Evolutionary conservation across 2,329 filamentous ascomycete species (phyloP), one percentile per base, ranked within the genome.

Genomic region (Epicoccum sorghinum): DNA sequence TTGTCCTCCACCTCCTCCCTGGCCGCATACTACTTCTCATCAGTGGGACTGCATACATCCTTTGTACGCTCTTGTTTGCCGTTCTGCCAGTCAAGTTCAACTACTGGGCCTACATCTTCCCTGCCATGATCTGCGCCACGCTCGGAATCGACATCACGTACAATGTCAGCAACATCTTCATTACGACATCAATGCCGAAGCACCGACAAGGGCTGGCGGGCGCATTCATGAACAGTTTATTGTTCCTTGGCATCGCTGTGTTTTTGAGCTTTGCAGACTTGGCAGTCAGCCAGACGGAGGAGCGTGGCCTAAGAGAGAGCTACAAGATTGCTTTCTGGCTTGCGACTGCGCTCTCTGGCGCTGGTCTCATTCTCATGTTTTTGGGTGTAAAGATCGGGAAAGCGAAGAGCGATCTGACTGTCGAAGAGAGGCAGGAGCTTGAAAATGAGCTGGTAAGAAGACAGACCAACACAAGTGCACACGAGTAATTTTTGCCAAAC

Each of bases 51-150:
- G 68, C 69, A 14, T 75, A 66, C 46, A 63, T 74, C 14, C 41
- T 73, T 2, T 64, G 56, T 12, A 60, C 62, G 0, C 61, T 76
- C 1, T 66, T 76, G 14, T 74, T 76, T 47, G 68, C 70, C 25
- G 65, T 75, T 24, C 39, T 76, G 0, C 70, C 36, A 55, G 75
- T 52, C 2, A 36, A 66, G 7, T 68, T 70, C 54, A 70, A 66
- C 35, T 74, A 72, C 0, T 76, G 74, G 73, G 69, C 68, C 1
- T 76, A 72, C 57, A 62, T 75, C 39, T 75, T 75, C 49, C 69
- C 72, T 7, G 61, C 74, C 1, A 82, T 80, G 77, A 74, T 83
- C 3, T 73, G 70, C 48, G 68, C 70, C n/a, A 74, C 73, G 3
- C 59, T 73, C 9, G 73, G 71, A 2, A 66, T 75, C 33, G 72